Evolutionary conservation across 2,329 filamentous ascomycete species (phyloP).

Genomic region (Mycosphaerella sp.): DNA sequence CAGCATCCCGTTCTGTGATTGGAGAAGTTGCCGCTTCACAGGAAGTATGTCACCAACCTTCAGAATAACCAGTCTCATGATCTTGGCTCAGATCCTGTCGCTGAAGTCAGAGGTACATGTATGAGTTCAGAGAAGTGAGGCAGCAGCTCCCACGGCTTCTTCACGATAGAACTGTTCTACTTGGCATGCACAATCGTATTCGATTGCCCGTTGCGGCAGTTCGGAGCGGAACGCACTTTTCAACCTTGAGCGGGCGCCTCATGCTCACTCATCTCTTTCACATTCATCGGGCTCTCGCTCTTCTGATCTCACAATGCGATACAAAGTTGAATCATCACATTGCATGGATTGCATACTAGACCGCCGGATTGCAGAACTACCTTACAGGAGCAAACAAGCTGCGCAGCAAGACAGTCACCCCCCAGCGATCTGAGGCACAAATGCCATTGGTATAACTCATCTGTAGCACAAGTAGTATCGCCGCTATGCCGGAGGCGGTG

Average conservation of each 20-base stretch:
- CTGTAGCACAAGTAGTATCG: neutral
- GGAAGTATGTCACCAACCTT: no score
- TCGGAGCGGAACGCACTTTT: neutral
- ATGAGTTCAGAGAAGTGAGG: no score
- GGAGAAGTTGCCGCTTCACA: neutral
- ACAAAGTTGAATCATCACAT: neutral
- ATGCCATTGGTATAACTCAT: neutral
- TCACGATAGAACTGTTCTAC: no score
- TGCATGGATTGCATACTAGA: neutral
- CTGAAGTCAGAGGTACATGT: neutral
- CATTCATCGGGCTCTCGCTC: neutral
- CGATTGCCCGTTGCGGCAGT: slow-evolving; percentile 1
- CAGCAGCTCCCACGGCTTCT: no score
- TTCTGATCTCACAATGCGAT: neutral
- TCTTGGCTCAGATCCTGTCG: no score
- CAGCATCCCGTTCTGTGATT: neutral
- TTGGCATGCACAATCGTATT: slow-evolving; percentile 2
- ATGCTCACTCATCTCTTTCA: neutral
- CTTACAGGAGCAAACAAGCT: neutral
- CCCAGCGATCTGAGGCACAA: neutral
- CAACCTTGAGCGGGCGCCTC: neutral
- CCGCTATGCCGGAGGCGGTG: slow-evolving; percentile 5
- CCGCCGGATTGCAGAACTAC: neutral
- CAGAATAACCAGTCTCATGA: no score
- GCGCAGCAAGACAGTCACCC: no score